These are phyloP conservation scores for Cryphonectria japonica DNA, from an alignment of 2,329 filamentous ascomycete species.

Conservation along the genomic window DNA sequence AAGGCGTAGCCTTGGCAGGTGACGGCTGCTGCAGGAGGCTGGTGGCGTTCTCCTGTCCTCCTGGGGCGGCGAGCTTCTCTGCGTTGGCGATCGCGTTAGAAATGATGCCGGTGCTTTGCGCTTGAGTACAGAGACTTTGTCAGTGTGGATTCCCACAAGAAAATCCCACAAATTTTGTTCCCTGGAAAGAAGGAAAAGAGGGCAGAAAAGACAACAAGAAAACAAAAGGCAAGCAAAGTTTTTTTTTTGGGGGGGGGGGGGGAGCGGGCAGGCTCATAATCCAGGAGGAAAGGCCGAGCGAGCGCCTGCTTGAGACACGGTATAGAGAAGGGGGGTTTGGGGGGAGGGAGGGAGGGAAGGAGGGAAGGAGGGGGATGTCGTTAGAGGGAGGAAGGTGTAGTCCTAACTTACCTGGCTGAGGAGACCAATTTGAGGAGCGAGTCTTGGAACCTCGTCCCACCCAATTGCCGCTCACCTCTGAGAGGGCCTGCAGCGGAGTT, in stretches of 20 bases:
- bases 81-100: slow-evolving; percentile 90
- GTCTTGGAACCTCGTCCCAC: slow-evolving; percentile 51
- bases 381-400: background rate
- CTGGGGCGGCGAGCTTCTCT: slow-evolving; percentile 66
- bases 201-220: too few relatives aligned
- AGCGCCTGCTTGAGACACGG: background rate
- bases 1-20: slow-evolving; percentile 62
- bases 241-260: too few relatives aligned
- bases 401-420: slow-evolving; percentile 49
- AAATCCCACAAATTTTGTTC: slow-evolving; percentile 12
- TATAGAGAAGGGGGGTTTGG: background rate
- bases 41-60: slow-evolving; percentile 77
- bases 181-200: too few relatives aligned
- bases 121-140: slow-evolving; percentile 34
- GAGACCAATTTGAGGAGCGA: slow-evolving; percentile 49
- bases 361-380: background rate
- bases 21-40: slow-evolving; percentile 69
- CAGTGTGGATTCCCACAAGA: slow-evolving; percentile 28
- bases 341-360: too few relatives aligned
- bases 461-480: slow-evolving; percentile 63
- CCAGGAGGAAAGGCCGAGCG: background rate
- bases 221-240: too few relatives aligned
- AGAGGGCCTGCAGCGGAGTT: slow-evolving; percentile 63
- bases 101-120: slow-evolving; percentile 75
- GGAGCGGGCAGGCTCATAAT: background rate